Evolutionary conservation across 768 basidiomycete species (phyloP).

Genomic region (Boletus coccyginus): DNA sequence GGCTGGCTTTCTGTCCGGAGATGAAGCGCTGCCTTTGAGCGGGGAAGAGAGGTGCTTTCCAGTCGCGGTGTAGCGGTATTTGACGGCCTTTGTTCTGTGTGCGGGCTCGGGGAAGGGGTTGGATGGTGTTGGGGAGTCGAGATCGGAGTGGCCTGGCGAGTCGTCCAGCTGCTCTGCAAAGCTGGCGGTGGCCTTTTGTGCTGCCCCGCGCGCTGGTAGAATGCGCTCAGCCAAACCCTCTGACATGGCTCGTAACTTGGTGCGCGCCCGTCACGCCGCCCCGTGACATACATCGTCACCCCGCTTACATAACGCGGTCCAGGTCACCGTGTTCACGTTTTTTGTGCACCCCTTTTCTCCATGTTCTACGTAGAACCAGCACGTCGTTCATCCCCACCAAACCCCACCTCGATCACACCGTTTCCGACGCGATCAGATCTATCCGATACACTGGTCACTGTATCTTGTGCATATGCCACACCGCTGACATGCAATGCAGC

Average conservation of each 20-base stretch:
- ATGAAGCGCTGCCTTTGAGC: conserved; percentile 30
- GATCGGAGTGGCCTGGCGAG: conserved; percentile 25
- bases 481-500: conserved; percentile 11
- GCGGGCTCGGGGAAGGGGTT: conserved; percentile 27
- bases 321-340: conserved; percentile 25
- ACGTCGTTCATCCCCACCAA: conserved; percentile 9
- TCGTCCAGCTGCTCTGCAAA: conserved; percentile 34
- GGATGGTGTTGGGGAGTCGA: conserved; percentile 14
- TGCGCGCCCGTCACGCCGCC: conserved; percentile 14
- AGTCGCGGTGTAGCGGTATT: conserved; percentile 32
- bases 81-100: conserved; percentile 25
- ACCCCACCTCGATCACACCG: conserved; percentile 6
- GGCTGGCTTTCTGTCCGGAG: conserved; percentile 25
- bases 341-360: conserved; percentile 17
- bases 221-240: conserved; percentile 10
- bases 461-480: conserved; percentile 9
- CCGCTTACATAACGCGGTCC: conserved; percentile 15
- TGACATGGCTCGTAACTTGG: conserved; percentile 6
- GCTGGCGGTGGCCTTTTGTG: conserved; percentile 29
- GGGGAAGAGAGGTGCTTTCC: conserved; percentile 35
- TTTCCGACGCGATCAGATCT: conserved; percentile 18
- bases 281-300: conserved; percentile 10
- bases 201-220: conserved; percentile 34
- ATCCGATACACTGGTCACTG: neutral
- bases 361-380: conserved; percentile 10